phyloP scores from a whole-genome alignment of 768 basidiomycete species.

The Clavulina sp. region DNA sequence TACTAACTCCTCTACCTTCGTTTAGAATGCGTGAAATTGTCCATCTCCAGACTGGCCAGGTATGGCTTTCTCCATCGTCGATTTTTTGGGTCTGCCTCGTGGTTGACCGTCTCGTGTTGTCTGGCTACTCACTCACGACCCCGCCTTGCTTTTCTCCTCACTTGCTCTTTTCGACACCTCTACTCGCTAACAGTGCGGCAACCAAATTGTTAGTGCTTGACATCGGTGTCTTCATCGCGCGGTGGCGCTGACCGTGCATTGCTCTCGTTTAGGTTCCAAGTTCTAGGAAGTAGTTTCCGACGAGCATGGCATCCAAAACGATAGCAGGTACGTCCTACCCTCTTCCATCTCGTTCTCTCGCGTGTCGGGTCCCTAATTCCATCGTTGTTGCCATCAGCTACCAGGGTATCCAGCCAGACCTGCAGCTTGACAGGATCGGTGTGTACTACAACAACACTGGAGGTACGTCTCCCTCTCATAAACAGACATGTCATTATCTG shows the following conservation, averaged over 20 bases:
- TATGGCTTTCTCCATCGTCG: conserved; percentile 21
- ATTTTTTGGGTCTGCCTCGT: neutral
- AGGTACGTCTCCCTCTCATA: conserved; percentile 16
- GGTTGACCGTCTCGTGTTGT: neutral
- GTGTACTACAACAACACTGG: conserved; percentile 97
- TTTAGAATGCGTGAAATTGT: conserved; percentile 96
- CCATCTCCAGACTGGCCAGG: conserved; percentile 98
- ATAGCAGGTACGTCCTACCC: conserved; percentile 36
- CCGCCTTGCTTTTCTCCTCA: neutral
- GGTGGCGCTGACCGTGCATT: neutral
- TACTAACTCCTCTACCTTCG: neutral
- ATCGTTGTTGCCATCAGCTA: conserved; percentile 25
- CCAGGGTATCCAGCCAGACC: conserved; percentile 82
- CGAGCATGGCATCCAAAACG: conserved; percentile 89
- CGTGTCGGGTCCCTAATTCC: neutral
- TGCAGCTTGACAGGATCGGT: conserved; percentile 92
- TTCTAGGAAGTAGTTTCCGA: conserved; percentile 98
- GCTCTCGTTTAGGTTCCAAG: conserved; percentile 48
- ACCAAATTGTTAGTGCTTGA: conserved; percentile 63
- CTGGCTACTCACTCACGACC: neutral
- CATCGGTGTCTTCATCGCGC: neutral
- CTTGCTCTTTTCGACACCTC: neutral
- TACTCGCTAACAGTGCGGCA: conserved; percentile 94
- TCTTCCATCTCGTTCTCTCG: neutral
- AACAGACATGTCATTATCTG: neutral